Base-by-base conservation (phyloP, 306 rosid species). In the Inga leiocalycina region DNA sequence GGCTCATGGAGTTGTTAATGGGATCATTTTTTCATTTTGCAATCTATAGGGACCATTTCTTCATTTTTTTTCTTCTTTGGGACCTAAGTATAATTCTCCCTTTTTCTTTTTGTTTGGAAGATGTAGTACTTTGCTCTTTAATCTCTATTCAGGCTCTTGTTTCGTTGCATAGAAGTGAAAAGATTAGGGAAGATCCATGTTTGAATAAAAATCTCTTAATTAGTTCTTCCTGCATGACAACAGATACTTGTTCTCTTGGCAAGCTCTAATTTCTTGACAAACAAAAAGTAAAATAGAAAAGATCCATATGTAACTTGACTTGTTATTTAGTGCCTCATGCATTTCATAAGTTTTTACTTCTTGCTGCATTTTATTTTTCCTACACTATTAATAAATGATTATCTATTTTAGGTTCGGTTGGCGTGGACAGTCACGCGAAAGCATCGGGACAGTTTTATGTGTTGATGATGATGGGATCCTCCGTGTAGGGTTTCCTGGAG, bases 401-500 rank as follows among this genome's bases (percentile, higher is more conserved):
- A 45, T 83, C 52, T 66, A 54, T 77, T 66, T 66, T 74, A 96
- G 99, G 92, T 96, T 96, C 89, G 99, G 99, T 81, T 96, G 99
- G 99, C 99, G 98, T 72, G 99, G 97, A 81, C 99, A 92, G 88
- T 94, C 98, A 57, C 97, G 94, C 32, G 99, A 96, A 85, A 96
- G 99, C 87, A 84, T 96, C 83, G 99, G 99, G 77, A 96, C 99
- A 22, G 99, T 96, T 68, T 88, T 96, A 83, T 96, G 99, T 43
- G 98, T 96, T 74, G 99, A 96, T 35, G 99, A 96, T 51, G 99
- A 96, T 84, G 99, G 99, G 74, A 94, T 96, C 71, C 92, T 96
- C 76, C 98, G 98, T 74, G 99, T 96, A 82, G 99, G 99, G 81
- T 96, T 92, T 91, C 99, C 99, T 83, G 99, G 99, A 84, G 99